These are phyloP conservation scores for Phytophthora fragariaefolia DNA, from an alignment of 352 stramenopile genomes.

Conservation along the genomic window DNA sequence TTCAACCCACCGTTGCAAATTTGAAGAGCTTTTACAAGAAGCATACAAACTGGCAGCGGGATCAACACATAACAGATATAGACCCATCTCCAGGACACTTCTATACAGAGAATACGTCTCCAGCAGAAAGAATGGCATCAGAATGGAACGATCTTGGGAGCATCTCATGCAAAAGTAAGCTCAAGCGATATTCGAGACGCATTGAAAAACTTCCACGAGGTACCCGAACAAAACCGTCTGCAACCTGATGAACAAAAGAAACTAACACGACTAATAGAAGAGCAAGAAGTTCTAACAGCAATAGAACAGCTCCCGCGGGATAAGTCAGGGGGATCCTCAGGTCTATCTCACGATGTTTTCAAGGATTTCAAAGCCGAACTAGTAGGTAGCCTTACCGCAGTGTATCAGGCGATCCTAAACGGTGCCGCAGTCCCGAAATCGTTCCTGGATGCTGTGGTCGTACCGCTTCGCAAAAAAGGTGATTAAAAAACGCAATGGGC, in stretches of 20 bases:
- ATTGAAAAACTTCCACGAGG: constrained; percentile 2
- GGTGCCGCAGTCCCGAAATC: neutral
- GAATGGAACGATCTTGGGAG: constrained; percentile 14
- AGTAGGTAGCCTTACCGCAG: neutral
- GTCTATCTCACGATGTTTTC: constrained; percentile 4
- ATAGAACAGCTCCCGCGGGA: neutral
- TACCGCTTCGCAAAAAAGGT: constrained; percentile 11
- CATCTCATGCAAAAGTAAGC: neutral
- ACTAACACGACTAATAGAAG: neutral
- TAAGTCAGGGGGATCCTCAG: neutral
- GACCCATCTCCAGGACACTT: neutral
- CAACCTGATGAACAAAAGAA: neutral
- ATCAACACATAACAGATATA: neutral
- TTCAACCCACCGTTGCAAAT: neutral
- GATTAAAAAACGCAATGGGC: constrained; percentile 13
- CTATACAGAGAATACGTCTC: neutral
- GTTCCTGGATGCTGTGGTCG: neutral
- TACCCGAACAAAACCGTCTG: neutral
- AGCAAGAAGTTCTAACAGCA: neutral
- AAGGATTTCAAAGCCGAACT: constrained; percentile 6
- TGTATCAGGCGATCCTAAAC: neutral
- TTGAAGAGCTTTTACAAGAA: constrained; percentile 6
- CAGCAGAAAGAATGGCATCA: constrained; percentile 3
- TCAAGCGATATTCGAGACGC: neutral
- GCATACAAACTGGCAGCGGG: constrained; percentile 1